Evolutionary conservation across 2,329 filamentous ascomycete genomes (phyloP), one percentile per base, ranked within the genome.

Genomic region (Arthrocladium fulminans): DNA sequence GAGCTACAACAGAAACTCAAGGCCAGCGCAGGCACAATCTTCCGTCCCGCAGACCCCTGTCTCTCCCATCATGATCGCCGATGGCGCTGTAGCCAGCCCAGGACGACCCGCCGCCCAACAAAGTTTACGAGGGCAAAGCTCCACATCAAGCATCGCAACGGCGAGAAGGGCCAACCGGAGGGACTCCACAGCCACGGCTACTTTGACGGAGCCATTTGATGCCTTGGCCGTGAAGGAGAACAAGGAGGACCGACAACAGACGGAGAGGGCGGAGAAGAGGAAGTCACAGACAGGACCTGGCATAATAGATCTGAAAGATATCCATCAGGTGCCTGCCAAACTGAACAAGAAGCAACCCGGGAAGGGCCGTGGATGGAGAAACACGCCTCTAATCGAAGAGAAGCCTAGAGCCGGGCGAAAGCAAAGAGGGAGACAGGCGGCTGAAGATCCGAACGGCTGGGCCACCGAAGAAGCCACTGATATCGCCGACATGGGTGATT

Each of bases 381-480:
- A 81, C 58, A 84, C 80, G 34, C 80, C 81, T 0, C 72, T 84
- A 49, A 72, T 84, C 15, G 77, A 88, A 76, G 71, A 83, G 64
- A 64, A 76, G 66, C 49, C 71, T 65, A 57, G 65, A 63, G 64
- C 61, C 24, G 70, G 70, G 48, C 71, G 71, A 23, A 72, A 73
- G 54, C 70, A 68, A 52, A 63, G 65, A 52, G 60, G 66, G 65
- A 61, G 66, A 55, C 67, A 68, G 56, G 54, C 60, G 27, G 77
- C 58, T 7, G 75, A 79, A 49, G 71, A 75, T 47, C 67, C 87
- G 37, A 94, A 88, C 63, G 90, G 88, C 2, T 97, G 90, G 89
- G 88, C 87, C 3, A 96, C 90, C 0, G 92, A 96, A 62, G 90
- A 97, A 61, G 89, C 90, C 19, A 96, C 88, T 0, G 92, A 97